Evolutionary conservation across 2,329 filamentous ascomycete genomes (phyloP).

Genomic region (Fusarium odoratissimum): DNA sequence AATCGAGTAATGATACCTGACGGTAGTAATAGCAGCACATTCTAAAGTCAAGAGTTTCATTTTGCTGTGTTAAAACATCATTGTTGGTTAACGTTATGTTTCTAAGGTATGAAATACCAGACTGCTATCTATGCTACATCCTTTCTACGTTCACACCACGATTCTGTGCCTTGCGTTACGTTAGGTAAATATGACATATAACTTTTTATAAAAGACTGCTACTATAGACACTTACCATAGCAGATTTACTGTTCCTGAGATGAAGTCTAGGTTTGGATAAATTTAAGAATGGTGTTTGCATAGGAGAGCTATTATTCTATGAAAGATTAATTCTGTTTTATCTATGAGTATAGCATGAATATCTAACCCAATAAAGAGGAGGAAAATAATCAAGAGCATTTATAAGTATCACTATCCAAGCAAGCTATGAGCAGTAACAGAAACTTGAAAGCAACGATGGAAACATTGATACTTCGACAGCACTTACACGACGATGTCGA

Average conservation of each 20-base stretch:
- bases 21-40: rapidly evolving
- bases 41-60: rapidly evolving
- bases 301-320: rapidly evolving
- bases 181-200: no score
- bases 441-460: background rate
- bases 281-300: rapidly evolving
- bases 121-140: background rate
- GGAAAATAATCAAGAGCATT: rapidly evolving
- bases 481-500: background rate
- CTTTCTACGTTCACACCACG: background rate
- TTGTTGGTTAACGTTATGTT: background rate
- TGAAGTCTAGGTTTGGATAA: no score
- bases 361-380: no score
- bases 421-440: background rate
- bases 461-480: background rate
- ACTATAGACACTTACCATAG: rapidly evolving
- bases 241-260: no score
- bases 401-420: rapidly evolving
- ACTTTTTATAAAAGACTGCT: background rate
- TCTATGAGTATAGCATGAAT: background rate
- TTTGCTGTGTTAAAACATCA: rapidly evolving
- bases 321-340: no score
- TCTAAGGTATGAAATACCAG: rapidly evolving
- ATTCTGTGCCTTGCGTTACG: background rate
- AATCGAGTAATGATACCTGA: rapidly evolving